Evolutionary conservation across 179 eudicot species (phyloP).

Genomic region (Camellia oleifera): DNA sequence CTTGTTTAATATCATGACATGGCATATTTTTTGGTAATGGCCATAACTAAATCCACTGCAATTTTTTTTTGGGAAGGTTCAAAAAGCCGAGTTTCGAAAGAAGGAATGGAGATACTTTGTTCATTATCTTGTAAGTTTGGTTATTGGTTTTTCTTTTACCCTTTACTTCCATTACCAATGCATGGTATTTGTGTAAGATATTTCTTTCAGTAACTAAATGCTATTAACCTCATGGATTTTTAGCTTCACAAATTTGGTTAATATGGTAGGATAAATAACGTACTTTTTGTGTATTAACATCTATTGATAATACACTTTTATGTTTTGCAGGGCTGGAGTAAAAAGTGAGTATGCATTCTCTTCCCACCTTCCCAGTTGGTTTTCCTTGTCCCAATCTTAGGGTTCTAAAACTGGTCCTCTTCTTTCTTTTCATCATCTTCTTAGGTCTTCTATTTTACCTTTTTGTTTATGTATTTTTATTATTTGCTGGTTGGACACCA

Average conservation of each 20-base stretch:
- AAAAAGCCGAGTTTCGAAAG: constrained; percentile 80
- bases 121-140: constrained; percentile 89
- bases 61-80: constrained; percentile 52
- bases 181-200: not conserved
- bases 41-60: constrained; percentile 11
- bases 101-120: constrained; percentile 91
- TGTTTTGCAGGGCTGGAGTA: constrained; percentile 95
- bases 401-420: not conserved
- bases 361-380: not conserved
- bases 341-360: constrained; percentile 59
- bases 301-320: constrained; percentile 21
- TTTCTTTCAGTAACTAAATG: not conserved
- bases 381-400: not conserved
- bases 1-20: not conserved
- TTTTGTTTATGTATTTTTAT: not conserved
- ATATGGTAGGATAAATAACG: not conserved
- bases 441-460: not conserved
- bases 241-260: not conserved
- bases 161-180: not conserved
- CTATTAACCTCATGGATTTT: not conserved
- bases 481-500: not conserved
- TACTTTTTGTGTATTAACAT: not conserved
- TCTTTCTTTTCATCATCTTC: not conserved
- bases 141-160: not conserved
- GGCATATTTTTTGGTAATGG: not conserved